Conservation (phyloP, 345 rosid genomes). For the Streptanthus diversifolius region DNA sequence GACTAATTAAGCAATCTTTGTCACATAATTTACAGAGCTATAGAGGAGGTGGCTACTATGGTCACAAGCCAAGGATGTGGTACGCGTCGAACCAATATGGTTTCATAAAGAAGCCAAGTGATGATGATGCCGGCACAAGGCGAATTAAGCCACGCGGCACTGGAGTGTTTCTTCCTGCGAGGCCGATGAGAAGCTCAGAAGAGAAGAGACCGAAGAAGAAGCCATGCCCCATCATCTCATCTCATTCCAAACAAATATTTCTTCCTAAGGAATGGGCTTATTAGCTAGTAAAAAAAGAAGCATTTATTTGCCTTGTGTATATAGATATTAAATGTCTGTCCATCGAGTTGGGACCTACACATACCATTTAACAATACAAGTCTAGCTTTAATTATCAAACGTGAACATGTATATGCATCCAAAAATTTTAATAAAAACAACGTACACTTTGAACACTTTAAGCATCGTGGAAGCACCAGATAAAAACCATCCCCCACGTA, state of each 20-base stretch:
- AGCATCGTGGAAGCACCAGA: not conserved
- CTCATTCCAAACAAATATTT: conserved; percentile 28
- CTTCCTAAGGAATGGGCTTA: conserved; percentile 37
- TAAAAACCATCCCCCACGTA: not conserved
- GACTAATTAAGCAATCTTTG: not conserved
- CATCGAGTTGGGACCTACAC: not conserved
- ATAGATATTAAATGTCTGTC: not conserved
- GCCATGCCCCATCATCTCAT: conserved; percentile 13
- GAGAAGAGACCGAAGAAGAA: conserved; percentile 17
- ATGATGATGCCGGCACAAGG: not conserved
- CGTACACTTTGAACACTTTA: conserved; percentile 5
- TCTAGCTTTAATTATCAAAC: not conserved
- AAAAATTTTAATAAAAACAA: not conserved
- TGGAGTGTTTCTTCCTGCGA: conserved; percentile 33
- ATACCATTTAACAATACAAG: not conserved
- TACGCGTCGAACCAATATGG: not conserved
- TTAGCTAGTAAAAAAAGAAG: conserved; percentile 2
- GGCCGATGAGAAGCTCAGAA: conserved; percentile 11
- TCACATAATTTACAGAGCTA: conserved; percentile 9
- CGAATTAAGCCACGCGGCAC: conserved; percentile 29
- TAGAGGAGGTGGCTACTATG: not conserved
- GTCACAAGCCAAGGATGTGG: conserved; percentile 10
- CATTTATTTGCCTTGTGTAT: not conserved
- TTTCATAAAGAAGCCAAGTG: not conserved
- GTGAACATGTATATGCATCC: not conserved